Evolutionary conservation across 805 yeast species (phyloP), one percentile per base, ranked within the genome.

Genomic region (Isabelozyma gotoi): DNA sequence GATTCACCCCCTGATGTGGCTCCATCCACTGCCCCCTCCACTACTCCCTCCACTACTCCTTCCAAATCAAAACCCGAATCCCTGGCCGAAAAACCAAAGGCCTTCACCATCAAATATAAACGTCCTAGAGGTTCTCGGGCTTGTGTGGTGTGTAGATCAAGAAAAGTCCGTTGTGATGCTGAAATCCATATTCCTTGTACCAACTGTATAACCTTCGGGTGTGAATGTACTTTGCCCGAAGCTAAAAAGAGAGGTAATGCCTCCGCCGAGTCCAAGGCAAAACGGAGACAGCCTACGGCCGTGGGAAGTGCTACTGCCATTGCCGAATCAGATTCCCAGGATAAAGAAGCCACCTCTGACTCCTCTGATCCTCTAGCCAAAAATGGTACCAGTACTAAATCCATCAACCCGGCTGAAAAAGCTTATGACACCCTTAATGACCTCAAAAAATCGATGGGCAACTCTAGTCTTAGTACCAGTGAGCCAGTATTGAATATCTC

Each of bases 81-180:
- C 17, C 29, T n/a, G 12, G 40, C 40, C n/a, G 63, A 60, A 17
- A 69, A 66, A 44, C 73, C 71, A 8, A 70, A 69, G 50, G 73
- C 76, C 2, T 71, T 71, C 54, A 71, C 76, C 42, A 71, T 73
- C 49, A 71, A 68, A 48, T 73, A 71, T 51, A 78, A 72, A 53
- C 55, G 82, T 49, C 77, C 85, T 38, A 67, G 91, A 40, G 85
- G 89, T 0, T 68, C 85, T 7, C 64, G 88, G 38, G 92, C 91
- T 2, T 85, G 94, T 57, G 76, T 79, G 33, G 85, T 85, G n/a
- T 87, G 94, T 56, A 81, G 88, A 42, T 76, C 84, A 6, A 70
- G 94, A 29, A 86, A 86, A 54, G 94, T 86, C n/a, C 76, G 90
- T 29, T 86, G 95, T 64, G 88, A 84, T 56, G 87, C 85, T 10